A percentile compares a stretch with the other conserved stretches of the same genome.
Conservation (phyloP, 2,329 filamentous ascomycete species). For the Zymoseptoria ardabiliae region DNA sequence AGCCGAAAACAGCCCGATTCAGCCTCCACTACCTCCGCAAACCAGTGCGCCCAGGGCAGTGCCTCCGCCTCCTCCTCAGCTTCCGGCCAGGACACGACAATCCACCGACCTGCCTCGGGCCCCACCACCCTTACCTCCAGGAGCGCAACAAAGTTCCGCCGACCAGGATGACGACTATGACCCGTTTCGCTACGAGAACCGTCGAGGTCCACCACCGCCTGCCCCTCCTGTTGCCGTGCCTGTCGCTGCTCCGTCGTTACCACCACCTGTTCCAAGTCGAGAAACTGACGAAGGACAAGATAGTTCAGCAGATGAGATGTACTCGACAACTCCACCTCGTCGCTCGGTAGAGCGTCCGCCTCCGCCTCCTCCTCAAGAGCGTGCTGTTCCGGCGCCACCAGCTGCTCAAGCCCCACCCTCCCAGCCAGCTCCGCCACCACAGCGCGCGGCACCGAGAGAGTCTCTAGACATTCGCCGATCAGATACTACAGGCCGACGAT, state of each 20-base stretch:
- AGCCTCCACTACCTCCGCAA: slow-evolving; percentile 28
- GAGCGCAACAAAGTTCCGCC: slow-evolving; percentile 29
- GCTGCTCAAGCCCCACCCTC: slow-evolving; percentile 27
- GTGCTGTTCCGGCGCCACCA: slow-evolving; percentile 40
- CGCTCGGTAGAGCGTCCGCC: slow-evolving; percentile 29
- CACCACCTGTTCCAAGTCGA: slow-evolving; percentile 18
- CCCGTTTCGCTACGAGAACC: slow-evolving; percentile 47
- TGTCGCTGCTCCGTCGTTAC: slow-evolving; percentile 28
- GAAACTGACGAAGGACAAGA: slow-evolving; percentile 30
- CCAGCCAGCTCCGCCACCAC: slow-evolving; percentile 23
- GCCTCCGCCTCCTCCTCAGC: slow-evolving; percentile 51
- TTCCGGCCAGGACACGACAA: slow-evolving; percentile 43
- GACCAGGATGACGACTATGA: slow-evolving; percentile 59
- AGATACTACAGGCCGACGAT: slow-evolving; percentile 47
- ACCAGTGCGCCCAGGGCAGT: slow-evolving; percentile 37
- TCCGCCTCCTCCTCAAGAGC: slow-evolving; percentile 33
- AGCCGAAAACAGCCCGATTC: slow-evolving; percentile 47
- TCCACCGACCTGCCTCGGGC: slow-evolving; percentile 66
- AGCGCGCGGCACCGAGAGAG: slow-evolving; percentile 41
- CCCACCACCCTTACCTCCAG: slow-evolving; percentile 54
- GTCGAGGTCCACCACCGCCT: slow-evolving; percentile 21
- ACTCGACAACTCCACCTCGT: slow-evolving; percentile 36
- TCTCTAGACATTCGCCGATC: slow-evolving; percentile 53
- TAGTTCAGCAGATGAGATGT: slow-evolving; percentile 39
- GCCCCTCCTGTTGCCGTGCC: slow-evolving; percentile 30